Evolutionary conservation across 2,329 filamentous ascomycete genomes (phyloP), one percentile per base, ranked within the genome.

Genomic region (Waltergamsia citrina): DNA sequence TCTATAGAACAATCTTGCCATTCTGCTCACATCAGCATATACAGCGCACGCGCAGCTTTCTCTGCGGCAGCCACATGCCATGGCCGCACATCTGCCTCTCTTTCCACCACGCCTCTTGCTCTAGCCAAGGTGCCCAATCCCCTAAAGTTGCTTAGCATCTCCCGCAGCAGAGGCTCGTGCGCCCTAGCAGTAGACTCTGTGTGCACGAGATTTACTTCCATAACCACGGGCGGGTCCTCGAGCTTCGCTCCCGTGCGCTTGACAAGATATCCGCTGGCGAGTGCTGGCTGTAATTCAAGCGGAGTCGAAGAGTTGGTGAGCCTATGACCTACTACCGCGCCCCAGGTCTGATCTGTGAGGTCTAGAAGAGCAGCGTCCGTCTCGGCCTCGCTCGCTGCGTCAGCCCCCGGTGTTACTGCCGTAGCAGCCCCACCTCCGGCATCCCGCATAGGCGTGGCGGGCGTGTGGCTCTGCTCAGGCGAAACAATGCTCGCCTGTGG

Each of bases 51-150:
- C 4, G 78, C 76, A 3, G 73, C 81, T 56, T 80, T 81, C 54
- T 81, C 71, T 3, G 78, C 82, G 14, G 74, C 79, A 10, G 76
- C 79, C 39, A 90, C 62, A 63, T 90, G 85, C 81, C 84, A 85
- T 14, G 85, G 85, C 46, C 82, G 61, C n/a, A 77, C 67, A 48
- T 78, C 75, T 32, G 60, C 66, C 35, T 75, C 63, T 39, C 66
- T 56, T 46, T 75, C 69, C 48, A 77, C 62, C 47, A 79, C 61
- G 1, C 76, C 81, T 39, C 80, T 72, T 16, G 78, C 71, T 41
- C 76, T 69, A 2, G 81, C 82, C 44, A 92, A 51, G 14, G 82
- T 74, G 0, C 77, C 78, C 41, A 92, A 51, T 0, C 72, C 76
- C 28, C 83, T 61, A 49, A 81, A 90, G 52, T 79, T 74, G 20